Percentiles rank a stretch among this genome's conserved stretches.
Conservation (phyloP, 225 moss, liverwort and hornwort species). For the Pleurozium schreberi region DNA sequence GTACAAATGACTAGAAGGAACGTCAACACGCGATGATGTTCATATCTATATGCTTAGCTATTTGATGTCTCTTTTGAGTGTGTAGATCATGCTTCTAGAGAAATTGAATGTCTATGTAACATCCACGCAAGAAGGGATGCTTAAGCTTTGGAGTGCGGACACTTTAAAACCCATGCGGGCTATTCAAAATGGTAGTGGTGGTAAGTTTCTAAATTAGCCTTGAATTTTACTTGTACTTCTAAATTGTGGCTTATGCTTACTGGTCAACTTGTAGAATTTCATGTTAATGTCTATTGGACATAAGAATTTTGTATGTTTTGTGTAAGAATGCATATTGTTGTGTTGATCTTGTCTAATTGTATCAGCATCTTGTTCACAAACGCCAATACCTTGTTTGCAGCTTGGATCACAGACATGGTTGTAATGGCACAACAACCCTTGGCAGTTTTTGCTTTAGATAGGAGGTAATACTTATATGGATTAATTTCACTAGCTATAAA, state of each 20-base stretch:
- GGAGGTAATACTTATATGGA: slow-evolving; percentile 35
- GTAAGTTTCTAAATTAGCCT: slow-evolving; percentile 13
- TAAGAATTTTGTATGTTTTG: background rate
- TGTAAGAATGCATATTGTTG: background rate
- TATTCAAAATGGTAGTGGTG: slow-evolving; percentile 66
- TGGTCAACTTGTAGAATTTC: background rate
- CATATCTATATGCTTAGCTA: background rate
- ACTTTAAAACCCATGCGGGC: slow-evolving; percentile 53
- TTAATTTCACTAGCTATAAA: background rate
- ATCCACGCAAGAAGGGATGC: slow-evolving; percentile 65
- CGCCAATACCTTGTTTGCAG: slow-evolving; percentile 16
- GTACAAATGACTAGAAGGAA: background rate
- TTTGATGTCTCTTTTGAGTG: background rate
- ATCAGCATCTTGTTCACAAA: background rate
- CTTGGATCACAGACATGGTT: slow-evolving; percentile 90
- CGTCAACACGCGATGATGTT: background rate
- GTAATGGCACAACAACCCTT: slow-evolving; percentile 84
- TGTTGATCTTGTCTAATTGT: background rate
- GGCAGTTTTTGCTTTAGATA: slow-evolving; percentile 75
- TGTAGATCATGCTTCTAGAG: slow-evolving; percentile 64
- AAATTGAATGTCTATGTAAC: slow-evolving; percentile 64
- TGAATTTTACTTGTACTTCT: background rate
- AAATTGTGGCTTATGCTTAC: background rate
- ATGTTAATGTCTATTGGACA: background rate
- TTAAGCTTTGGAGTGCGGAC: slow-evolving; percentile 80